phyloP scores from a whole-genome alignment of 345 rosid genomes.

The Euphorbia tirucalli region DNA sequence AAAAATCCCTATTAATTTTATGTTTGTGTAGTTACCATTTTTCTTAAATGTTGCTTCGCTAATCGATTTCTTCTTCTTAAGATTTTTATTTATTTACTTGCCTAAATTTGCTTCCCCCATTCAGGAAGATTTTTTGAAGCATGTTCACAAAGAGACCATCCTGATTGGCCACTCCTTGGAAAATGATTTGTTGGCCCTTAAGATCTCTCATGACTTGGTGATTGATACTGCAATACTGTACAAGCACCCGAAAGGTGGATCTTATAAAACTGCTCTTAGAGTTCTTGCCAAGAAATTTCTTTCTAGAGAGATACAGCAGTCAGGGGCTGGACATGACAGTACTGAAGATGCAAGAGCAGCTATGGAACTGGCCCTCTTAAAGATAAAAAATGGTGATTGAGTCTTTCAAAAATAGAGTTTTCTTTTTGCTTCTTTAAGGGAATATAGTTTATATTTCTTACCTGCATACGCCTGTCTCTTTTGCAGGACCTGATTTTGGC shows the following conservation, averaged over 20 bases:
- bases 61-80: not conserved
- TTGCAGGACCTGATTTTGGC: conserved; percentile 89
- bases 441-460: conserved; percentile 1
- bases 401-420: conserved; percentile 3
- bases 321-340: conserved; percentile 83
- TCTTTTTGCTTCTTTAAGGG: not conserved
- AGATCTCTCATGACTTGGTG: conserved; percentile 78
- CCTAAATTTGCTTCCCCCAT: conserved; percentile 34
- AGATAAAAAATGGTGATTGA: conserved; percentile 71
- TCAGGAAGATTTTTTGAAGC: conserved; percentile 78
- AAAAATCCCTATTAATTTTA: not conserved
- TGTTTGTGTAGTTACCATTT: not conserved
- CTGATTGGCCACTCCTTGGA: conserved; percentile 97
- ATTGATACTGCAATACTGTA: conserved; percentile 89
- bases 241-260: conserved; percentile 73
- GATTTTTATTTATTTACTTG: conserved; percentile 5
- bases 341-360: conserved; percentile 90
- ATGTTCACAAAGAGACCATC: conserved; percentile 79
- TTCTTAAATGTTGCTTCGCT: conserved; percentile 8
- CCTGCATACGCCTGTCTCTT: conserved; percentile 19
- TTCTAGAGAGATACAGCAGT: conserved; percentile 75
- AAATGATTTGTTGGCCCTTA: conserved; percentile 81
- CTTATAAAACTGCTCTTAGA: conserved; percentile 80
- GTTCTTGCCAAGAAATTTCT: conserved; percentile 79
- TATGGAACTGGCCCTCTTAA: conserved; percentile 80